Evolutionary conservation across 371 early-diverging fungal genomes (phyloP), one percentile per base, ranked within the genome.

Genomic region (Zychaea mexicana): DNA sequence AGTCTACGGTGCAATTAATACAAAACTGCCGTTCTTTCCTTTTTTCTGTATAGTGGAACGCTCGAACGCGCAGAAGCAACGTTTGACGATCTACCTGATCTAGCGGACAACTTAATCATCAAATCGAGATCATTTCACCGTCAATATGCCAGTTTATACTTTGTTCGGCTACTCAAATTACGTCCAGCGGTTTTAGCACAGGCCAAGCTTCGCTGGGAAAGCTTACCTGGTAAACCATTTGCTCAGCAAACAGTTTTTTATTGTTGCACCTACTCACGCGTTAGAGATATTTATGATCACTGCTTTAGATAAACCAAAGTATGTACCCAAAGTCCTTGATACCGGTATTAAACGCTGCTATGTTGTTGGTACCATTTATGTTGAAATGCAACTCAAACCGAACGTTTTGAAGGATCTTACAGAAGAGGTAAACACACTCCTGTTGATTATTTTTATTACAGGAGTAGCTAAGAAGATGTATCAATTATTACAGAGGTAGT

Each of bases 121-220:
- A 77, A 73, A 31, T 70, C 85, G 28, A 78, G 82, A 9, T 61
- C 79, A 17, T 96, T 90, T 73, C 76, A 77, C 47, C 62, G 55
- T 4, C 96, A 97, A 72, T 97, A 89, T 77, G 91, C 96, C 28
- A 87, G 90, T 59, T 67, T 96, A 13, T 97, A 97, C 74, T 95
- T 85, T 72, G 70, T 83, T 52, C 88, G 97, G 8, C 83, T 96
- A 12, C 66, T 70, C 42, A 70, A 79, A 59, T 80, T 94, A 65
- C 81, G 92, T 10, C 84, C 87, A 1, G 54, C 71, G 24, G 81
- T 88, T 5, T 62, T 85, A 9, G 64, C 66, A 12, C 73, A 76
- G 3, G 90, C 91, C 9, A 39, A 68, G 9, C 62, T 58, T 38
- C 80, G 81, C 32, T 92, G 93, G 92, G 70, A 56, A 28, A 56